A percentile compares a stretch with the other conserved stretches of the same genome.
Evolutionary conservation across 2,329 filamentous ascomycete species (phyloP).

Genomic region (Cyclaneusma minus): DNA sequence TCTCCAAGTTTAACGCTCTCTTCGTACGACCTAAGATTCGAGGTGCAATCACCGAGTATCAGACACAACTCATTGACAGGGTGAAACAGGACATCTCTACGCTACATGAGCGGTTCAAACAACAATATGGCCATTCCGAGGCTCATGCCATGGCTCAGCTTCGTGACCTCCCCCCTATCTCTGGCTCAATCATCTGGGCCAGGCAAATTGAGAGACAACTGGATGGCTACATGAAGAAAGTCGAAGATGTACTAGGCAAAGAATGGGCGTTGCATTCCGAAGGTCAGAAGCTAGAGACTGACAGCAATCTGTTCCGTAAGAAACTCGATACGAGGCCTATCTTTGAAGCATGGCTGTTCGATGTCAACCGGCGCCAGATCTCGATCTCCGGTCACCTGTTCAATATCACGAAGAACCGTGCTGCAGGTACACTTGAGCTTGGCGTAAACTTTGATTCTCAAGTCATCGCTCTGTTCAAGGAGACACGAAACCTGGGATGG

Average conservation of each 20-base stretch:
- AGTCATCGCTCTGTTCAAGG: constrained; percentile 95
- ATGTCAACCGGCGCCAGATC: constrained; percentile 77
- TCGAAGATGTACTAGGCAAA: constrained; percentile 91
- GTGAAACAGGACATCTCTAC: constrained; percentile 91
- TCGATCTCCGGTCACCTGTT: constrained; percentile 88
- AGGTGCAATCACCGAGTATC: constrained; percentile 93
- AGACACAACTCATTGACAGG: constrained; percentile 93
- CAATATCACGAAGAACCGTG: constrained; percentile 72
- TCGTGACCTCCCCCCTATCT: constrained; percentile 87
- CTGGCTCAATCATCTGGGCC: constrained; percentile 94
- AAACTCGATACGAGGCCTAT: constrained; percentile 91
- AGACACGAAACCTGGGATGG: constrained; percentile 92
- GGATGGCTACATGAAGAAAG: constrained; percentile 94
- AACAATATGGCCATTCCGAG: constrained; percentile 96
- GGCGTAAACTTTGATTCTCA: constrained; percentile 94
- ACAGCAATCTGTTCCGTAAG: constrained; percentile 87
- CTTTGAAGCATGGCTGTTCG: constrained; percentile 88
- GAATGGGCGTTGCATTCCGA: constrained; percentile 93
- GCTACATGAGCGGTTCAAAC: constrained; percentile 93
- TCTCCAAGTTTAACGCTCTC: constrained; percentile 98
- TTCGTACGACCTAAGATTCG: constrained; percentile 98
- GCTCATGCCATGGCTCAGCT: constrained; percentile 97
- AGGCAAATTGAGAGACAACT: constrained; percentile 93
- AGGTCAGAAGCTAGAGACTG: constrained; percentile 81
- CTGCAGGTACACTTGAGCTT: constrained; percentile 76